Conservation (phyloP, 495 filamentous ascomycete species). For the Immersiella caudata region DNA sequence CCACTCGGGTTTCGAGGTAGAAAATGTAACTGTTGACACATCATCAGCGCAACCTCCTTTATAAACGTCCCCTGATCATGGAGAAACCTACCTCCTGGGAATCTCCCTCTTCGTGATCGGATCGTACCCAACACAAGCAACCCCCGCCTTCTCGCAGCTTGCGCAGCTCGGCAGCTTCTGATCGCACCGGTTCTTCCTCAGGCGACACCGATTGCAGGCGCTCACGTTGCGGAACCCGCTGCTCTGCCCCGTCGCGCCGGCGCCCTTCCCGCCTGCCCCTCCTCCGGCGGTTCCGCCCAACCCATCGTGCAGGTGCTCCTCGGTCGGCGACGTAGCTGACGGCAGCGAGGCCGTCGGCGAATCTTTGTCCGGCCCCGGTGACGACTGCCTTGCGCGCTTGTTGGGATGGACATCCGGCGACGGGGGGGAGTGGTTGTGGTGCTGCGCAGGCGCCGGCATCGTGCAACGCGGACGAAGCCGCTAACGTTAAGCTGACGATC, state of each 20-base stretch:
- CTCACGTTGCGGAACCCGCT: conserved; percentile 87
- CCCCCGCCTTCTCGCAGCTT: conserved; percentile 85
- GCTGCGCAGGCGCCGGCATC: conserved; percentile 31
- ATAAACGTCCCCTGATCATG: neutral
- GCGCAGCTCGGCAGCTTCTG: conserved; percentile 87
- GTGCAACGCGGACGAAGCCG: neutral
- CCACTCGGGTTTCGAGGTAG: conserved; percentile 85
- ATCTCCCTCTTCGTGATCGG: conserved; percentile 95
- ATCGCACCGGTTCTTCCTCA: conserved; percentile 94
- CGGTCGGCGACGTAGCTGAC: conserved; percentile 38
- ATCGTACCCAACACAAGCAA: conserved; percentile 92
- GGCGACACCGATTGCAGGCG: conserved; percentile 88
- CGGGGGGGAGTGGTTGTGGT: conserved; percentile 36
- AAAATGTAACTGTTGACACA: conserved; percentile 74
- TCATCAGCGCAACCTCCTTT: neutral
- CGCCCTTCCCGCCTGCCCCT: conserved; percentile 34
- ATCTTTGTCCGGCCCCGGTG: conserved; percentile 53
- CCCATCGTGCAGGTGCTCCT: conserved; percentile 35
- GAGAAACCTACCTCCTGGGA: conserved; percentile 65
- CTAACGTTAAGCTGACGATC: too few relatives aligned
- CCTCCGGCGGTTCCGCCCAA: conserved; percentile 2
- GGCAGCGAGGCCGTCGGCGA: conserved; percentile 42
- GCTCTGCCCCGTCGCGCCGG: conserved; percentile 40
- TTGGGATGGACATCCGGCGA: conserved; percentile 49
- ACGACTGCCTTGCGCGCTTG: conserved; percentile 56